phyloP scores from a whole-genome alignment of 1,284 basidiomycete genomes.

The Fomitopsis palustris region DNA sequence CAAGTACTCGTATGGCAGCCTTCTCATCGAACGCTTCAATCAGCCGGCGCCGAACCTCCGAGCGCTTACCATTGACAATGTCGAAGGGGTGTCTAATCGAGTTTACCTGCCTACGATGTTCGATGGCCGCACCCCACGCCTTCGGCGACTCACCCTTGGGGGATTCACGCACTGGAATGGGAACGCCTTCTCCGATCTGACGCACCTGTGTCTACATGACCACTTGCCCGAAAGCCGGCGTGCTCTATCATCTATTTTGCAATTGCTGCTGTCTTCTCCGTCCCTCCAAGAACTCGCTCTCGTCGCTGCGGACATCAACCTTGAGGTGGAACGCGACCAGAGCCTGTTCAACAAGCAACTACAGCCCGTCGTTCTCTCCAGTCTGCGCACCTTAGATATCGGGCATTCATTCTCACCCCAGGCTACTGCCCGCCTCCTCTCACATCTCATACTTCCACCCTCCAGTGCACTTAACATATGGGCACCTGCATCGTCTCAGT shows the following conservation, averaged over 20 bases:
- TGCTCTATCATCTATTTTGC: conserved; percentile 17
- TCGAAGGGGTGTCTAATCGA: background rate
- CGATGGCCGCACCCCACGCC: conserved; percentile 11
- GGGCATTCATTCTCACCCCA: conserved; percentile 11
- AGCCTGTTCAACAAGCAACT: conserved; percentile 1
- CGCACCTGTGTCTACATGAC: conserved; percentile 22
- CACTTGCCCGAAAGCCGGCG: conserved; percentile 12
- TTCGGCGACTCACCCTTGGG: conserved; percentile 16
- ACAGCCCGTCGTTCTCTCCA: conserved; percentile 8
- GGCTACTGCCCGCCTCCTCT: conserved; percentile 8
- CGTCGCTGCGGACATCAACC: conserved; percentile 7
- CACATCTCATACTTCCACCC: conserved; percentile 10
- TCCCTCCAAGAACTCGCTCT: conserved; percentile 19
- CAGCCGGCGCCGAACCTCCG: conserved; percentile 13
- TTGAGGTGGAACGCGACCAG: background rate
- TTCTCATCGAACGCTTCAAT: conserved; percentile 11
- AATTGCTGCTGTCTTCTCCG: conserved; percentile 16
- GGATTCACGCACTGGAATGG: conserved; percentile 22
- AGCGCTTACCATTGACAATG: conserved; percentile 10
- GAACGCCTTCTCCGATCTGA: conserved; percentile 18
- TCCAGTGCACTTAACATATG: conserved; percentile 13
- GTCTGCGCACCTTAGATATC: conserved; percentile 14
- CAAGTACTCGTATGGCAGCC: conserved; percentile 13
- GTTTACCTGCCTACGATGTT: conserved; percentile 13
- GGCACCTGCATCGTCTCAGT: conserved; percentile 1